Evolutionary conservation across 306 rosid genomes (phyloP).

Genomic region (Fragaria vesca): DNA sequence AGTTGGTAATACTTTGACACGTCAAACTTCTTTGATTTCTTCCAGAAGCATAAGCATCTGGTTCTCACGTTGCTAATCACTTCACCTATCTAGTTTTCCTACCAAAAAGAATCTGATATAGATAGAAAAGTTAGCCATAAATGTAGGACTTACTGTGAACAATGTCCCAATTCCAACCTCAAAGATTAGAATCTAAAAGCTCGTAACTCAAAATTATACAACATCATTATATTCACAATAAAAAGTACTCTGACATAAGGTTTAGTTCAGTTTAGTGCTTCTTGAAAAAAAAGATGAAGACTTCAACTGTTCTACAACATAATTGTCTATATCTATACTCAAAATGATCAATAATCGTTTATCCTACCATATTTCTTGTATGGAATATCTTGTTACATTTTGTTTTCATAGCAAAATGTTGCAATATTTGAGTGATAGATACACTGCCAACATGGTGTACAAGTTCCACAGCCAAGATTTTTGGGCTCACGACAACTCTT

Average conservation of each 20-base stretch:
- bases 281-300: neutral
- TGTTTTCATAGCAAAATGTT: no score
- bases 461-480: neutral
- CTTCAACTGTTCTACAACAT: neutral
- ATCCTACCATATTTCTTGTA: no score
- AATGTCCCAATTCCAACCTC: neutral
- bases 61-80: slow-evolving; percentile 6
- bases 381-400: no score
- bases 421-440: neutral
- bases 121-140: neutral
- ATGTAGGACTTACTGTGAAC: neutral
- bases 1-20: neutral
- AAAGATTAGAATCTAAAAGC: neutral
- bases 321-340: neutral
- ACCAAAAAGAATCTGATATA: neutral
- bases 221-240: neutral
- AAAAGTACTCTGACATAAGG: neutral
- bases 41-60: neutral
- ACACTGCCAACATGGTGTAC: neutral
- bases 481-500: neutral
- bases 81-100: neutral
- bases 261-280: neutral
- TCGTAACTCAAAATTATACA: no score
- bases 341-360: no score
- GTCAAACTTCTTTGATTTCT: neutral